phyloP scores from a whole-genome alignment of 75 land plant species.

The Gnetum montanum region DNA sequence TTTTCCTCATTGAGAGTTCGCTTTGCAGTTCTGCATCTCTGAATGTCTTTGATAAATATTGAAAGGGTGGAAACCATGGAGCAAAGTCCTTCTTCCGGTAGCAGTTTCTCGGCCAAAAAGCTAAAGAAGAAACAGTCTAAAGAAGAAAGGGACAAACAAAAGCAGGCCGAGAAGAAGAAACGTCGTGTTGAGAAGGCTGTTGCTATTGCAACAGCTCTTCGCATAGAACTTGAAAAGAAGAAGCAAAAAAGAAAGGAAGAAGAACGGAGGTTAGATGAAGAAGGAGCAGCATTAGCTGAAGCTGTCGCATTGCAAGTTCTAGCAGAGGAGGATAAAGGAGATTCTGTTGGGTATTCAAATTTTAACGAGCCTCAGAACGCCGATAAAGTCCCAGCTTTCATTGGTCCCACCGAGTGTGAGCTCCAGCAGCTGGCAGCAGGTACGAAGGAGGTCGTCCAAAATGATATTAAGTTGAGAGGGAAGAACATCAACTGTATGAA shows the following conservation, averaged over 20 bases:
- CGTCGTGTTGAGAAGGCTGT: conserved; percentile 40
- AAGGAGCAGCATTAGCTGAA: conserved; percentile 46
- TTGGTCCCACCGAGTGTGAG: conserved; percentile 8
- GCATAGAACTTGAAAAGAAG: conserved; percentile 42
- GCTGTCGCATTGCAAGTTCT: conserved; percentile 37
- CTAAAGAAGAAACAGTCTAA: conserved; percentile 47
- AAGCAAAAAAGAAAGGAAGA: conserved; percentile 46
- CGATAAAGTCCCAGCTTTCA: conserved; percentile 18
- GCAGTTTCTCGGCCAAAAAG: conserved; percentile 18
- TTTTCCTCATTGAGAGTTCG: too few relatives aligned
- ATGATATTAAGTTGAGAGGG: neutral
- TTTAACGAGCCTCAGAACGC: neutral
- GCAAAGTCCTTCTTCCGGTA: neutral
- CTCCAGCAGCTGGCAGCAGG: neutral
- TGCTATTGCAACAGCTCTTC: conserved; percentile 40
- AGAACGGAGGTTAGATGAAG: conserved; percentile 43
- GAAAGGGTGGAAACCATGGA: too few relatives aligned
- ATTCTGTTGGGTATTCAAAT: neutral
- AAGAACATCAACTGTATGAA: neutral
- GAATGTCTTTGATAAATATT: too few relatives aligned
- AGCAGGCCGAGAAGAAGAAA: conserved; percentile 46
- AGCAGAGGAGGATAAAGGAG: neutral
- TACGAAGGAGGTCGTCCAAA: neutral
- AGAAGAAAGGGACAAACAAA: conserved; percentile 38
- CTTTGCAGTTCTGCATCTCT: too few relatives aligned